These are phyloP conservation scores for Bruguiera hainesii DNA, from an alignment of 441 rosid species.

Conservation along the genomic window DNA sequence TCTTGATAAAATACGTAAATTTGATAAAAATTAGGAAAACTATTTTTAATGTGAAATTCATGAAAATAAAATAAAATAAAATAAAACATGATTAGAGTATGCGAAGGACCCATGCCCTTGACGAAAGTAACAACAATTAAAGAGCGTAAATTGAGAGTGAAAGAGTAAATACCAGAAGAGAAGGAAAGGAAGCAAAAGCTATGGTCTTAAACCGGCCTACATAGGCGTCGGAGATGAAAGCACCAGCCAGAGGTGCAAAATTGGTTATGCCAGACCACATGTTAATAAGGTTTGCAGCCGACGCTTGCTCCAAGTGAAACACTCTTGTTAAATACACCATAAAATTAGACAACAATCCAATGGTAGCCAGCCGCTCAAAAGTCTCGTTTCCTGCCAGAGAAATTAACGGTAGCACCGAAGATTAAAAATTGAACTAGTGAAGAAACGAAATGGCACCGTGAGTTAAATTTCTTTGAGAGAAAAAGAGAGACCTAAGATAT, in stretches of 20 bases:
- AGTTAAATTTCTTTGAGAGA: not conserved
- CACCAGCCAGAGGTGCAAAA: constrained; percentile 65
- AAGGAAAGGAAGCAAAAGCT: constrained; percentile 50
- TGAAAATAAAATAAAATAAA: no score
- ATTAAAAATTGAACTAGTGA: not conserved
- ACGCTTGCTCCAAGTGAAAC: constrained; percentile 56
- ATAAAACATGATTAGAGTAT: no score
- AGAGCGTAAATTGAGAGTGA: not conserved
- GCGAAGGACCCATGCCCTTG: no score
- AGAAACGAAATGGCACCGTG: not conserved
- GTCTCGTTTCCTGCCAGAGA: constrained; percentile 68
- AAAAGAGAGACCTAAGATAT: constrained; percentile 51
- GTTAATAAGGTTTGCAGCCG: constrained; percentile 52
- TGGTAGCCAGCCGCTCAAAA: constrained; percentile 67
- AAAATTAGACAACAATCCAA: constrained; percentile 62
- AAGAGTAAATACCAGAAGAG: constrained; percentile 42
- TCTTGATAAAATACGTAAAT: no score
- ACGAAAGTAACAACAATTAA: not conserved
- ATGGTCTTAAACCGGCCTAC: constrained; percentile 57
- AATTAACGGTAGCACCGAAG: no score
- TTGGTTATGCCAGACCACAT: constrained; percentile 65
- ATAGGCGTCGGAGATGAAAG: constrained; percentile 59
- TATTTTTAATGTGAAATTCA: no score
- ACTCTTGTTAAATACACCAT: constrained; percentile 61
- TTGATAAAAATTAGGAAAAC: no score